Percentiles rank a stretch among this genome's conserved stretches.
Evolutionary conservation across 306 rosid genomes (phyloP).

Genomic region (Castanopsis chinensis): DNA sequence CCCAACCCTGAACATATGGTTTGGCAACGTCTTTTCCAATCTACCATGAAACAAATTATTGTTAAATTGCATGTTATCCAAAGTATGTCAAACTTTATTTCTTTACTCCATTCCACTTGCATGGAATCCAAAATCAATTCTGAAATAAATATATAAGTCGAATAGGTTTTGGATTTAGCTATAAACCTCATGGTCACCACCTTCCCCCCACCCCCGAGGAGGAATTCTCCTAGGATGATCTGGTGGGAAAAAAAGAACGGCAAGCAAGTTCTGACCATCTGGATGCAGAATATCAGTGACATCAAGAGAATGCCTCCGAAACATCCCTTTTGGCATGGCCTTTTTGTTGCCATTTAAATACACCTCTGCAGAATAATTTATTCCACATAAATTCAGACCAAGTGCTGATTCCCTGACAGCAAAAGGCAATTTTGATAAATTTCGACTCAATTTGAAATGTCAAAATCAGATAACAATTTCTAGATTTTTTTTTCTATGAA

Average conservation of each 20-base stretch:
- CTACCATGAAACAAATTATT: constrained; percentile 34
- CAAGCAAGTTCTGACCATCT: constrained; percentile 72
- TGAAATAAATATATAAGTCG: background rate
- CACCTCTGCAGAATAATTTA: too few relatives aligned
- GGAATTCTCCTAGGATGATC: constrained; percentile 93
- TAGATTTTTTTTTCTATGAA: too few relatives aligned
- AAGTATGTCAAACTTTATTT: background rate
- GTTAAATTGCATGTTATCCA: background rate
- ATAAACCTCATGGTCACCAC: constrained; percentile 91
- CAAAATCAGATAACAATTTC: background rate
- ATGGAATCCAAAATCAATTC: background rate
- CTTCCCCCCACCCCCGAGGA: constrained; percentile 66
- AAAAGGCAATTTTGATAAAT: constrained; percentile 5
- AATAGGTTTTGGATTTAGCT: background rate
- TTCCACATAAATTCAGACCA: constrained; percentile 57
- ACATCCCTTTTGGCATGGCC: too few relatives aligned
- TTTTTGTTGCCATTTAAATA: too few relatives aligned
- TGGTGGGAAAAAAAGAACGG: constrained; percentile 93
- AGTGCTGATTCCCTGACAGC: constrained; percentile 61
- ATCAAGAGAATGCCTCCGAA: constrained; percentile 34
- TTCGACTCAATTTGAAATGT: background rate
- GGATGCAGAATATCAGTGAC: constrained; percentile 71
- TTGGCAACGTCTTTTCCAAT: constrained; percentile 93
- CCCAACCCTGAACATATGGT: constrained; percentile 96
- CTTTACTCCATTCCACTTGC: constrained; percentile 15